phyloP scores from a whole-genome alignment of 257 asterid genomes.

The Ajuga chamaepitys region DNA sequence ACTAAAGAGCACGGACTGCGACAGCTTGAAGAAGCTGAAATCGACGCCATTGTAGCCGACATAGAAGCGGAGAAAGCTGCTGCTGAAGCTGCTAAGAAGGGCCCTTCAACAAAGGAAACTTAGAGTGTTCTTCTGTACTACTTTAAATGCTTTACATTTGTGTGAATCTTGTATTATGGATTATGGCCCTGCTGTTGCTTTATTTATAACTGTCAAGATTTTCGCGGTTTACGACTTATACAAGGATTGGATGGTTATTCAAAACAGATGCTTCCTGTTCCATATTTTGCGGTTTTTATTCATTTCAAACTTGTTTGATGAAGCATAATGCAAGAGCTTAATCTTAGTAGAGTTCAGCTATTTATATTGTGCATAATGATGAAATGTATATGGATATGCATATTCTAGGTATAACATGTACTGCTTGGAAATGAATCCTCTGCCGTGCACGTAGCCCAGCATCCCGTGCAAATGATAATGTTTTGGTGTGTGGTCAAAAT shows the following conservation, averaged over 20 bases:
- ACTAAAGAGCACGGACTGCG: slow-evolving; percentile 66
- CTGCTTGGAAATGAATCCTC: too few species aligned
- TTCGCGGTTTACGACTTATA: background rate
- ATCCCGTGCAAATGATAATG: too few species aligned
- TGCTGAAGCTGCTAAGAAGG: slow-evolving; percentile 97
- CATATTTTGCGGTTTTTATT: background rate
- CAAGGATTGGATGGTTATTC: background rate
- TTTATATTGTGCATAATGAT: too few species aligned
- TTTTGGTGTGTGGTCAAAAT: too few species aligned
- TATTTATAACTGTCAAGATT: background rate
- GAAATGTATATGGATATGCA: too few species aligned
- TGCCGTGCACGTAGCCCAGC: too few species aligned
- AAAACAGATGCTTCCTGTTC: background rate
- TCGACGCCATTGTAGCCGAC: slow-evolving; percentile 79
- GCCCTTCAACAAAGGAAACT: slow-evolving; percentile 46
- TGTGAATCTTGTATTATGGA: slow-evolving; percentile 4
- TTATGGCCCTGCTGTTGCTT: slow-evolving; percentile 15
- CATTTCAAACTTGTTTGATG: background rate
- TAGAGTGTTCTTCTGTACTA: slow-evolving; percentile 15
- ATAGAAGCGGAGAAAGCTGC: slow-evolving; percentile 96
- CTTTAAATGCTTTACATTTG: slow-evolving; percentile 1
- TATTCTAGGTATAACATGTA: too few species aligned
- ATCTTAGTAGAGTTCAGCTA: too few species aligned
- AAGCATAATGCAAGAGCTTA: too few species aligned
- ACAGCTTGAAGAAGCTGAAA: slow-evolving; percentile 94